A percentile compares a stretch with the other conserved stretches of the same genome.
phyloP scores from a whole-genome alignment of 2,329 filamentous ascomycete genomes.

The Penicillium janthinellum region DNA sequence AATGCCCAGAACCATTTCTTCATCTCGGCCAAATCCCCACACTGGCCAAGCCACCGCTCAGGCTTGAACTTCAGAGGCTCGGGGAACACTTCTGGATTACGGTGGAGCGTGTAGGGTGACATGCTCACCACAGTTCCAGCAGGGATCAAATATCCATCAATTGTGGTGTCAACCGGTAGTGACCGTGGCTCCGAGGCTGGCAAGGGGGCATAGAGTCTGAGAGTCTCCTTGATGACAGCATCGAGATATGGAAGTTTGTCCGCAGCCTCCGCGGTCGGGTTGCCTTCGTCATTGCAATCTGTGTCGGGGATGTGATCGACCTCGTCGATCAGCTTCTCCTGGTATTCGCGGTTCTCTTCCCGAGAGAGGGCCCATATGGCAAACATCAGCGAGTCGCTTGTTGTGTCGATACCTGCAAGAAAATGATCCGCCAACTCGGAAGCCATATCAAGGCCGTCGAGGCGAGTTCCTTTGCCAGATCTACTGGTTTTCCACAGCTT shows the following conservation, averaged over 20 bases:
- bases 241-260: slow-evolving; percentile 50
- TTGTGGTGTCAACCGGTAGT: slow-evolving; percentile 28
- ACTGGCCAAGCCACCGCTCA: slow-evolving; percentile 32
- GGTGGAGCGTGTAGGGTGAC: slow-evolving; percentile 37
- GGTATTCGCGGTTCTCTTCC: slow-evolving; percentile 45
- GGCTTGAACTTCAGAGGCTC: slow-evolving; percentile 34
- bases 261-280: slow-evolving; percentile 39
- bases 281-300: slow-evolving; percentile 23
- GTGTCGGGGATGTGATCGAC: slow-evolving; percentile 33
- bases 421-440: slow-evolving; percentile 59
- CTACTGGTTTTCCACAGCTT: slow-evolving; percentile 42
- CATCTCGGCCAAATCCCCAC: slow-evolving; percentile 29
- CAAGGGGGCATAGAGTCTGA: slow-evolving; percentile 53
- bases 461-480: slow-evolving; percentile 24
- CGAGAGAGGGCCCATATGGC: slow-evolving; percentile 54
- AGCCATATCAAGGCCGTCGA: slow-evolving; percentile 52
- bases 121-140: slow-evolving; percentile 37
- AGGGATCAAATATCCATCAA: slow-evolving; percentile 41
- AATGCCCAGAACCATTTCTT: slow-evolving; percentile 44
- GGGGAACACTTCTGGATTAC: slow-evolving; percentile 35
- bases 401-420: slow-evolving; percentile 57
- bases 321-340: slow-evolving; percentile 50
- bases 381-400: slow-evolving; percentile 56
- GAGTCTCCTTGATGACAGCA: slow-evolving; percentile 55
- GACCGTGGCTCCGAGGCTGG: slow-evolving; percentile 53